phyloP scores from a whole-genome alignment of 352 stramenopile genomes.

The Achlya hypogyna region DNA sequence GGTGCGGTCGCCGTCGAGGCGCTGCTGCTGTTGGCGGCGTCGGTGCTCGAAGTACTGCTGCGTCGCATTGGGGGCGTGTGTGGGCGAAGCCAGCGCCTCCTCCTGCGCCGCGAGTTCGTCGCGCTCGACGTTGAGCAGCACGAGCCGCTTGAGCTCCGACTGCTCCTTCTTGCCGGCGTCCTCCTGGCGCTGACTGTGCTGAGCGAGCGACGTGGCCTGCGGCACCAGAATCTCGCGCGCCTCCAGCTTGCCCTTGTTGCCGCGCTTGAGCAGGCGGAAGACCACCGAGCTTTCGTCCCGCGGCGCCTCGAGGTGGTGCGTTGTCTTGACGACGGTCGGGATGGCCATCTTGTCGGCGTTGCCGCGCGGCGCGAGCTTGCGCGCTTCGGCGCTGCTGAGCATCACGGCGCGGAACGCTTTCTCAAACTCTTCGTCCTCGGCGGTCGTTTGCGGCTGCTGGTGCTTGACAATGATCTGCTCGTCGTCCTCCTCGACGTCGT shows the following conservation, averaged over 20 bases:
- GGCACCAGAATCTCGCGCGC: slow-evolving; percentile 90
- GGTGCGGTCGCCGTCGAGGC: not conserved
- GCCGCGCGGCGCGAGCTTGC: slow-evolving; percentile 50
- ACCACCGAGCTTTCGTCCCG: slow-evolving; percentile 33
- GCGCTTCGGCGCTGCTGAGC: slow-evolving; percentile 46
- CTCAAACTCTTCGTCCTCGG: slow-evolving; percentile 83
- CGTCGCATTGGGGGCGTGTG: not conserved
- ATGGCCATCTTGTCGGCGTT: slow-evolving; percentile 87
- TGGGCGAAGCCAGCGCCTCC: not conserved
- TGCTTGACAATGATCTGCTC: slow-evolving; percentile 81
- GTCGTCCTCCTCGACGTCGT: slow-evolving; percentile 70
- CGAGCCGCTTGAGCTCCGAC: slow-evolving; percentile 79
- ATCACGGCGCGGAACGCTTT: slow-evolving; percentile 85
- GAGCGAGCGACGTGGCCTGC: slow-evolving; percentile 87
- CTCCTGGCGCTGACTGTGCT: slow-evolving; percentile 82
- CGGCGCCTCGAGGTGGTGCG: slow-evolving; percentile 17
- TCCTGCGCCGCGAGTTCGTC: slow-evolving; percentile 51
- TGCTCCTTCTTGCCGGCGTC: slow-evolving; percentile 77
- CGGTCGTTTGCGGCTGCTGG: slow-evolving; percentile 58
- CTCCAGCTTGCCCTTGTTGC: slow-evolving; percentile 96
- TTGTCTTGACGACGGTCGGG: slow-evolving; percentile 65
- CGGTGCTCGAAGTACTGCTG: slow-evolving; percentile 6
- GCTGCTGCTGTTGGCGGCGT: slow-evolving; percentile 2
- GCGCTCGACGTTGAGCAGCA: slow-evolving; percentile 79
- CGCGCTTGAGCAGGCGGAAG: slow-evolving; percentile 93